phyloP scores from a whole-genome alignment of 805 yeast species.

The Starmerella potacharoeniae region DNA sequence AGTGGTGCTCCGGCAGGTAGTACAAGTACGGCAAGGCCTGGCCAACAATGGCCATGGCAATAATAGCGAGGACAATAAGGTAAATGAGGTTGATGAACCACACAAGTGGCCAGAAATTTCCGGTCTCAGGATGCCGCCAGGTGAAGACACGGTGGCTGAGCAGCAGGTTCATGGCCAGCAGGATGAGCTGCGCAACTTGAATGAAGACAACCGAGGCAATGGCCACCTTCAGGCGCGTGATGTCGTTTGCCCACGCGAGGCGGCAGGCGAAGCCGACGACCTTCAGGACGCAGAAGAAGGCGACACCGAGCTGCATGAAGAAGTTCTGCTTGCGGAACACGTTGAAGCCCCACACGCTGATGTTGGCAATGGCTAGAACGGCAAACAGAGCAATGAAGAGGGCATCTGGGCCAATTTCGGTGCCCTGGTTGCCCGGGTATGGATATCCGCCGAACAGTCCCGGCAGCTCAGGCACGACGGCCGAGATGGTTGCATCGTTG shows the following conservation, averaged over 20 bases:
- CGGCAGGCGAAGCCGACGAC: conserved; percentile 50
- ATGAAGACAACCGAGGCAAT: conserved; percentile 46
- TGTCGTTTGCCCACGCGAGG: conserved; percentile 46
- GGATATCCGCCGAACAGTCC: conserved; percentile 47
- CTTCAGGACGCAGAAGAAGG: conserved; percentile 42
- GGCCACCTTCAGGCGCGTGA: conserved; percentile 39
- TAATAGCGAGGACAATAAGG: conserved; percentile 42
- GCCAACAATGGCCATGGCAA: conserved; percentile 59
- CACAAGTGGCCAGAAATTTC: conserved; percentile 44
- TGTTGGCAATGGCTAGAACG: conserved; percentile 39
- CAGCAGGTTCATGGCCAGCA: conserved; percentile 50
- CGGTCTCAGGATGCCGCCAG: conserved; percentile 67
- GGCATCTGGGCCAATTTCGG: conserved; percentile 51
- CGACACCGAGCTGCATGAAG: conserved; percentile 42
- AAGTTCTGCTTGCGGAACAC: conserved; percentile 48
- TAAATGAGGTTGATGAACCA: conserved; percentile 40
- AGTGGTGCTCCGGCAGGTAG: conserved; percentile 37
- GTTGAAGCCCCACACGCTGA: conserved; percentile 39
- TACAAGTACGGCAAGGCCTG: conserved; percentile 50
- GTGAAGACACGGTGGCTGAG: conserved; percentile 64
- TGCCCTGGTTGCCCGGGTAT: conserved; percentile 29
- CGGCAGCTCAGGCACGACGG: conserved; percentile 26
- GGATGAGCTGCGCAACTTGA: conserved; percentile 45
- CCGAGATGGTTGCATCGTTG: conserved; percentile 14
- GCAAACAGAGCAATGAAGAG: conserved; percentile 45